Evolutionary conservation across 2,329 filamentous ascomycete species (phyloP).

Genomic region (Penicillium hesseltinei): DNA sequence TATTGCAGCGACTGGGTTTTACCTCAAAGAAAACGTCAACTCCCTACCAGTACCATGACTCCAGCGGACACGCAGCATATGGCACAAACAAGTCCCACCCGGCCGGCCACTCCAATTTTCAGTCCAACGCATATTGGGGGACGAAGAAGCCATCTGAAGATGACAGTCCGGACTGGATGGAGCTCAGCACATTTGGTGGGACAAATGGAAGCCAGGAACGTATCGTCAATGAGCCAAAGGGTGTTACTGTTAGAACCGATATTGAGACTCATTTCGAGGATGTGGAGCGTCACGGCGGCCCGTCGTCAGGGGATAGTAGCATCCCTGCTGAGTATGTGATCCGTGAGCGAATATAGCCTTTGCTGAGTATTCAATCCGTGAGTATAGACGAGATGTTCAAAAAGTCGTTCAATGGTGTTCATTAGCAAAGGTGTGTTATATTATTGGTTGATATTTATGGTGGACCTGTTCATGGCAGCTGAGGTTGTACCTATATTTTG

Average conservation of each 20-base stretch:
- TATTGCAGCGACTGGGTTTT: conserved; percentile 13
- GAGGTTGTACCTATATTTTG: background rate
- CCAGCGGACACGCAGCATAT: background rate
- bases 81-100: conserved; percentile 4
- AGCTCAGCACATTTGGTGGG: background rate
- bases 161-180: conserved; percentile 1
- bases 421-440: background rate
- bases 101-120: background rate
- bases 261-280: conserved; percentile 9
- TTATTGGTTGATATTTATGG: background rate
- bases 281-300: background rate
- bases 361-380: background rate
- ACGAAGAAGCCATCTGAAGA: background rate
- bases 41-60: background rate
- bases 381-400: background rate
- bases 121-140: background rate
- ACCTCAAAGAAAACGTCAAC: conserved; percentile 6
- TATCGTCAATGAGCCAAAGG: background rate
- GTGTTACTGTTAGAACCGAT: conserved; percentile 8
- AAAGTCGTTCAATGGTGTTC: background rate
- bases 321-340: background rate
- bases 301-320: background rate
- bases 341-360: background rate
- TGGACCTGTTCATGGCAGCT: background rate
- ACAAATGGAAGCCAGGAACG: conserved; percentile 5